Base-by-base conservation (phyloP, 2,329 filamentous ascomycete genomes). In the Aspergillus sp. region DNA sequence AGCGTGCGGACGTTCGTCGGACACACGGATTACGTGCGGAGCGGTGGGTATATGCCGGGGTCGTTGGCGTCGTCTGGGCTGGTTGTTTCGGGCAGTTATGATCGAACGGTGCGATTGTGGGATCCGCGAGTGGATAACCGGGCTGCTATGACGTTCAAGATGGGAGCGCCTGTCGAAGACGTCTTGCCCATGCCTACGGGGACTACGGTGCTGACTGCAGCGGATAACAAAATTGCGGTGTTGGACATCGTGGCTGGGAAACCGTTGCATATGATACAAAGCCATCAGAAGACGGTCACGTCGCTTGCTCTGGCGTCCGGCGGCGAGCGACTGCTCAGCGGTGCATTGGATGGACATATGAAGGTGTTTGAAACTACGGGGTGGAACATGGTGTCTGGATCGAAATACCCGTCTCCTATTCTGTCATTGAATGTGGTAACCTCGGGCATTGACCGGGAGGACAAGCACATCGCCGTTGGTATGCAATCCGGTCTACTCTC, bases 231-330 rank as follows among this genome's bases (percentile, higher is more conserved):
- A 52, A 88, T 98, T 59, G 89, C 86, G 4, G 88, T 98, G 7
- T 77, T 98, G 51, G 93, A 98, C 65, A 79, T 98, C 40, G 85
- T 97, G 10, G 91, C 90, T 43, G 93, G 87, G 28, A 88, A 88
- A 61, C 89, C 91, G 4, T 74, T 95, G 48, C 85, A 89, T 57
- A 75, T 94, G 62, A 83, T 98, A 52, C 84, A 83, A 57, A 97
- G 94, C 65, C 93, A 98, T 69, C 93, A 98, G 64, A 98, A 97
- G 80, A 95, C 93, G 0, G 90, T 98, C 50, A 97, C 93, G 0
- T 83, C 86, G 5, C 77, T 98, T 46, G 83, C 85, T 44, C 73
- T 94, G 32, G 90, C 89, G 5, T 90, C 88, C 40, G 81, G 86
- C 56, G 87, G 86, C 41, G 81, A 81, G 43, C 81, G 93, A 43